Evolutionary conservation across 2,329 filamentous ascomycete genomes (phyloP).

Genomic region (Fusarium musae): DNA sequence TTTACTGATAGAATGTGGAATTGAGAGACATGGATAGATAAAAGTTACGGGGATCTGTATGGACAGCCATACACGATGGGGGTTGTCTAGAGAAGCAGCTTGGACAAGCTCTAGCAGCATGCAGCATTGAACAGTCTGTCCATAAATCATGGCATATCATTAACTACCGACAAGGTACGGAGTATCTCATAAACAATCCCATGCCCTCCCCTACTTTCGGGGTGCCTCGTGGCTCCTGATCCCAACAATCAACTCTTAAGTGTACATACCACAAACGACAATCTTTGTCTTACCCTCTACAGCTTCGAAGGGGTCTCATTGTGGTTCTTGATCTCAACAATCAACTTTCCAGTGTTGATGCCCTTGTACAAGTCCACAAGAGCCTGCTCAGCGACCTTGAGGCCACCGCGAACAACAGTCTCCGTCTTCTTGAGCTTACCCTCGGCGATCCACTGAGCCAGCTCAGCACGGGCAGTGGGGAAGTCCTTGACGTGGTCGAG

Average conservation of each 20-base stretch:
- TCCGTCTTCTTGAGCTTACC: constrained; percentile 80
- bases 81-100: background rate
- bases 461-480: constrained; percentile 66
- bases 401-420: constrained; percentile 75
- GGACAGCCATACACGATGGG: background rate
- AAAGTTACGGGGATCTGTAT: background rate
- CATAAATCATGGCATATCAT: constrained; percentile 28
- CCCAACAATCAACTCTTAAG: constrained; percentile 63
- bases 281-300: constrained; percentile 8
- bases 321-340: constrained; percentile 47
- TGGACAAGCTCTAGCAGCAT: background rate
- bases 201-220: constrained; percentile 34
- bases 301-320: constrained; percentile 47
- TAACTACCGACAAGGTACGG: constrained; percentile 24
- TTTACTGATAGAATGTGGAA: constrained; percentile 36
- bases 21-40: background rate
- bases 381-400: constrained; percentile 71
- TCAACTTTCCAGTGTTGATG: constrained; percentile 73
- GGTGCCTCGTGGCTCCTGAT: constrained; percentile 46
- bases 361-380: constrained; percentile 75
- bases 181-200: constrained; percentile 16
- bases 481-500: constrained; percentile 74
- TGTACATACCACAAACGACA: constrained; percentile 68
- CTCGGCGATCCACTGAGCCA: constrained; percentile 75
- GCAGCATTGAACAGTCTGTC: background rate